A percentile compares a stretch with the other conserved stretches of the same genome.
These are phyloP conservation scores for Coemansia reversa DNA, from an alignment of 192 early-diverging fungal genomes.

Conservation along the genomic window DNA sequence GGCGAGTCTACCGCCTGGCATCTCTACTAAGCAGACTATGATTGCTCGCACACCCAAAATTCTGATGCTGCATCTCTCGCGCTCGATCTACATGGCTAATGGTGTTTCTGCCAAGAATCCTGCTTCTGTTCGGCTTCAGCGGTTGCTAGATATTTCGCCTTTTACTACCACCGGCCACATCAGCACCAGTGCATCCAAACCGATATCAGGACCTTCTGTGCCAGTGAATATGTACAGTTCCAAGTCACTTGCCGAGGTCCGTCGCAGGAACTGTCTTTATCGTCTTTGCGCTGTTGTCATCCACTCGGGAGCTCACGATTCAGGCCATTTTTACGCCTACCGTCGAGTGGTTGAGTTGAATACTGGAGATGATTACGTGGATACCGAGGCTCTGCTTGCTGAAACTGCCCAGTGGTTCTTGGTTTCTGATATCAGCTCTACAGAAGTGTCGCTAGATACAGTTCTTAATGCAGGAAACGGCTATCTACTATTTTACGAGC, in stretches of 20 bases:
- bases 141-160: slow-evolving; percentile 71
- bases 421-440: slow-evolving; percentile 59
- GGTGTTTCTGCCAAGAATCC: slow-evolving; percentile 77
- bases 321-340: slow-evolving; percentile 90
- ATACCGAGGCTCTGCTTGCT: not conserved
- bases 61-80: slow-evolving; percentile 83
- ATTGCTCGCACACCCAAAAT: slow-evolving; percentile 81
- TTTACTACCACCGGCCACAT: slow-evolving; percentile 72
- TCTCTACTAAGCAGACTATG: slow-evolving; percentile 76
- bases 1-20: slow-evolving; percentile 20
- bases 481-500: slow-evolving; percentile 57
- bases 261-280: slow-evolving; percentile 57
- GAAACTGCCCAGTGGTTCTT: slow-evolving; percentile 58
- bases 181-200: slow-evolving; percentile 57
- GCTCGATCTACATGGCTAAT: slow-evolving; percentile 72
- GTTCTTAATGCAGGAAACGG: slow-evolving; percentile 48
- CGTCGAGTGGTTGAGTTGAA: slow-evolving; percentile 52
- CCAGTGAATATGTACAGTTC: slow-evolving; percentile 1
- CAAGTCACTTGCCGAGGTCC: slow-evolving; percentile 18
- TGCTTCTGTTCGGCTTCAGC: slow-evolving; percentile 66
- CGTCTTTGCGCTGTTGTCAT: slow-evolving; percentile 76
- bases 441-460: slow-evolving; percentile 46
- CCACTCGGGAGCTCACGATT: slow-evolving; percentile 83
- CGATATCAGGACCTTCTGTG: slow-evolving; percentile 32
- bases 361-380: not conserved